phyloP scores from a whole-genome alignment of 1,139 yeast species.

The Yamadazyma sp. region DNA sequence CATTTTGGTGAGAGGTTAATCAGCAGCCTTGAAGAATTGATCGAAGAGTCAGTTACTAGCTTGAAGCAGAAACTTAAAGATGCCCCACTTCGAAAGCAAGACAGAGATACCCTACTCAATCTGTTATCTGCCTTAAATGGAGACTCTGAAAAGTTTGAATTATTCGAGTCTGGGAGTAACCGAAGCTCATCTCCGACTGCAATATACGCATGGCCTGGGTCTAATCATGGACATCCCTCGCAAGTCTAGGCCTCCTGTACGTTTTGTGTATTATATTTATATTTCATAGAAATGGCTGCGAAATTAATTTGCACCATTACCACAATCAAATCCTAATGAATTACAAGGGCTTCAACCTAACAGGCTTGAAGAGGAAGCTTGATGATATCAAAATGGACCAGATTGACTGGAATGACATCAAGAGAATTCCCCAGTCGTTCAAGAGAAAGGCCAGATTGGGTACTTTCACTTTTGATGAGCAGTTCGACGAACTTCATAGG shows the following conservation, averaged over 20 bases:
- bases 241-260: slow-evolving; percentile 6
- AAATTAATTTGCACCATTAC: background rate
- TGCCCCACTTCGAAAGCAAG: slow-evolving; percentile 12
- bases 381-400: slow-evolving; percentile 7
- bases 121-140: slow-evolving; percentile 20
- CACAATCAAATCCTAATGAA: slow-evolving; percentile 5
- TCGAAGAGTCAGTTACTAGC: slow-evolving; percentile 35
- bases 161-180: slow-evolving; percentile 20
- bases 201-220: slow-evolving; percentile 69
- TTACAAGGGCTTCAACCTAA: slow-evolving; percentile 6
- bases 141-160: slow-evolving; percentile 17
- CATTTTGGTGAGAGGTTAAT: slow-evolving; percentile 52
- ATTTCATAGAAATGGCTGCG: no score
- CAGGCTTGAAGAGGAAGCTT: slow-evolving; percentile 1
- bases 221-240: slow-evolving; percentile 64
- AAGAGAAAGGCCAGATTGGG: slow-evolving; percentile 31
- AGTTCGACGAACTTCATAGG: slow-evolving; percentile 28
- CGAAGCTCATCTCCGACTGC: slow-evolving; percentile 36
- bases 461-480: slow-evolving; percentile 37
- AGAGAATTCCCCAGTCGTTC: slow-evolving; percentile 26
- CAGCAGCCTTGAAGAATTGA: slow-evolving; percentile 42
- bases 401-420: slow-evolving; percentile 24
- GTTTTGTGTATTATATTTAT: slow-evolving; percentile 1
- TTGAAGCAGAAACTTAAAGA: slow-evolving; percentile 12
- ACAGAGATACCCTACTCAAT: slow-evolving; percentile 15